Evolutionary conservation across 768 basidiomycete genomes (phyloP).

Genomic region (Mycena maculata): DNA sequence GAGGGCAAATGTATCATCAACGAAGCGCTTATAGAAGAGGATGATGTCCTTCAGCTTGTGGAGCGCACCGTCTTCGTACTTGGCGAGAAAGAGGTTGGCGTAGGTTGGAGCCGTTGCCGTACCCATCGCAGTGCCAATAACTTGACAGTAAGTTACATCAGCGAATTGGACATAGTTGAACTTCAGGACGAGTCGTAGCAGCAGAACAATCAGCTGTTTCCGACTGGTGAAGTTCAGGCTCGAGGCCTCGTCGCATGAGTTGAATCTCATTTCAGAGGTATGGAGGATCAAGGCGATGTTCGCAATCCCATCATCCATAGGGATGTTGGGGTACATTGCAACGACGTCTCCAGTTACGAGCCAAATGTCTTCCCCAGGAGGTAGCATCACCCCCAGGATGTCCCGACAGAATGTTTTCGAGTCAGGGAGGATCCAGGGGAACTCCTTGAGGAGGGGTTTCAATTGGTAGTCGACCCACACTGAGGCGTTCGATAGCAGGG

Average conservation of each 20-base stretch:
- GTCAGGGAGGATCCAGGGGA: background rate
- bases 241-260: constrained; percentile 1
- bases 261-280: constrained; percentile 16
- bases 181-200: constrained; percentile 22
- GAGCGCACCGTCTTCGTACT: constrained; percentile 15
- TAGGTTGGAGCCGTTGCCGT: constrained; percentile 31
- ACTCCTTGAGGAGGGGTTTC: background rate
- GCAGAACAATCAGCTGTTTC: constrained; percentile 22
- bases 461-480: constrained; percentile 6
- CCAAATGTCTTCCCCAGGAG: background rate
- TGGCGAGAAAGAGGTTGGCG: constrained; percentile 33
- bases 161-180: constrained; percentile 29
- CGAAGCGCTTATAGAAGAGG: constrained; percentile 26
- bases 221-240: constrained; percentile 4
- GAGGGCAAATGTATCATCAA: constrained; percentile 32
- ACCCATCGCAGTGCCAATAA: constrained; percentile 31
- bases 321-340: background rate
- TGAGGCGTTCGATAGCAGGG: background rate
- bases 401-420: too few species aligned
- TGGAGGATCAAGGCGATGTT: constrained; percentile 5
- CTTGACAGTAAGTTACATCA: constrained; percentile 14
- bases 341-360: background rate
- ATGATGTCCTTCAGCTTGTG: constrained; percentile 21
- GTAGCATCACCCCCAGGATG: too few species aligned
- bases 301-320: constrained; percentile 1